Base-by-base conservation (phyloP, 1,284 basidiomycete species). In the Trichosporon ovoides region DNA sequence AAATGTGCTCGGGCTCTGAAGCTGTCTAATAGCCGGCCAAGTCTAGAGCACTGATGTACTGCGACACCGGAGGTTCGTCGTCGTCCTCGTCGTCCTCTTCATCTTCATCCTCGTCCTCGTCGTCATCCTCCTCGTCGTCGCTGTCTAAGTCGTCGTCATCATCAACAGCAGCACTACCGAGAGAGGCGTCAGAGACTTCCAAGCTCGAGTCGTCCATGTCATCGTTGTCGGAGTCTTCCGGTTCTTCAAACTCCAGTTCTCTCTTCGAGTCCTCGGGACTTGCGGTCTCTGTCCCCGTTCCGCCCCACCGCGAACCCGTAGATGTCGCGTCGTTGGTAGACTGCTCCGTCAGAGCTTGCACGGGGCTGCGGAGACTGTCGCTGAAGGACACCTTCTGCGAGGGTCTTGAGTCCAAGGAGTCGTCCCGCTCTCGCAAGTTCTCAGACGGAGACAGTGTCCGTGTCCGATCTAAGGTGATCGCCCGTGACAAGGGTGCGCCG, bases 41-140 rank as follows among this genome's bases (percentile, higher is more conserved):
- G 14, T 48, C 43, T 49, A 76, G 62, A 24, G 74, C 74, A 35
- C 65, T 68, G 48, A 76, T 74, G 62, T 72, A 72, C 53, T 74
- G 72, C 20, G 74, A 74, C 22, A 68, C 62, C 0, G 69, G 58
- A 38, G 65, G 64, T 18, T 68, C 52, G 14, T 69, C 69, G 1
- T 68, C 67, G 7, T 71, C 70, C 1, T 70, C 67, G 1, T 73
- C 69, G 1, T 75, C 71, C 1, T 73, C 66, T 0, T 75, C 70
- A 0, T 73, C 72, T 2, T 75, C 71, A 1, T 73, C 68, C 3
- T 73, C 66, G 1, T 71, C 65, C 0, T 71, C 68, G 2, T 72
- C 71, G 1, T 70, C 67, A 1, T 70, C 69, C 0, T 68, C 63
- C 5, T 68, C 63, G 0, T 68, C 64, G 0, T 73, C 67, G 3